Evolutionary conservation across 148 eudicot genomes (phyloP), one percentile per base, ranked within the genome.

Genomic region (Camellia sinensis): DNA sequence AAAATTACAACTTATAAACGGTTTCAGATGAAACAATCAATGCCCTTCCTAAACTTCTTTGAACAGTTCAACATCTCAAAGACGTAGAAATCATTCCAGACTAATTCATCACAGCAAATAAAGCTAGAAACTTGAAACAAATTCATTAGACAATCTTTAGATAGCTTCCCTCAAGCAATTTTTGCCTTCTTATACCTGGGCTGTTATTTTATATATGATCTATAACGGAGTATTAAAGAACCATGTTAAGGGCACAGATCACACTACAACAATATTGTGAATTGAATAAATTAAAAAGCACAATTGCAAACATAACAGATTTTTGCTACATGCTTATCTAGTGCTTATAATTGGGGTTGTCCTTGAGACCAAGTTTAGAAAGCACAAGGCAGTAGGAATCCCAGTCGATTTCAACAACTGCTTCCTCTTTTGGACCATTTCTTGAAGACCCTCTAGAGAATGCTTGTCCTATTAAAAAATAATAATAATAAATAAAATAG

Each of bases 391-490:
- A 83, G 79, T 90, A 92, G 41, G 93, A 92, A 69, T 90, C 93
- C 90, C 90, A 90, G 76, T 92, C 93, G 1, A 92, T 92, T 76
- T 92, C 88, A 92, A 77, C 82, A 92, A 85, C 45, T 83, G 89
- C 88, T 92, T 92, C 89, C 96, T 87, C 83, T 60, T 74, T 63
- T 89, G 87, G 71, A 92, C 89, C 93, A 90, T 92, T 56, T 75
- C 89, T 78, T 78, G 87, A 68, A 90, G 91, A 7, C 96, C 96
- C 69, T 80, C 85, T 44, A 85, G 81, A 66, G 93, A 92, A 81
- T 92, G 96, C 84, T 90, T 92, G 84, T 92, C 96, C 96, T 92
- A 45, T 29, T 82, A 29, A 56, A 74, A 29, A 29, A 29, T 29
- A 29, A 29, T 29, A 29, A 29, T 22, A 22, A 29, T 29, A 29